Base-by-base conservation (phyloP, 345 rosid species). In the Eucalyptus sp. region DNA sequence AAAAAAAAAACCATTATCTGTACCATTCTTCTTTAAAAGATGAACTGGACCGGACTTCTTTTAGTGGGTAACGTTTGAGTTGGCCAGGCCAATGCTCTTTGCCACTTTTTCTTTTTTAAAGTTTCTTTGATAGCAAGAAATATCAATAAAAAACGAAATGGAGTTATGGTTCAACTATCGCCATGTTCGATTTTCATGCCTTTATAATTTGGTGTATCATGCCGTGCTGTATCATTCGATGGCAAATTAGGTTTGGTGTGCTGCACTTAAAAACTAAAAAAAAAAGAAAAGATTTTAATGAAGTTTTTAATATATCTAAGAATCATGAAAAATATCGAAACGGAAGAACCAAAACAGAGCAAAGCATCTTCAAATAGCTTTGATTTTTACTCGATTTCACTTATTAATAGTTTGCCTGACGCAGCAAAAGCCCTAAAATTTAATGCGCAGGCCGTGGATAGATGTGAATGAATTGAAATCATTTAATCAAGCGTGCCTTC, bases 281-380 rank as follows among this genome's bases (percentile, higher is more conserved):
- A 27, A 33, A 33, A n/a, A n/a, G n/a, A 27, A 5, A 60, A 60
- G 5, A 12, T 5, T 60, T 60, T 2, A 60, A 27, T 0, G 14
- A 60, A 11, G 0, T 27, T 60, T 27, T 60, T 27, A 6, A 6
- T 6, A 60, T 12, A 27, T 60, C 0, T 12, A 3, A 27, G 68
- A 27, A 5, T 60, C 15, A 29, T 27, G 68, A 13, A 27, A 60
- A 60, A 27, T 1, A 12, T 60, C 7, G 2, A 60, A 60, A 27
- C 16, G 2, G 15, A 60, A 60, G 31, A 60, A 60, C 16, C 68
- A 12, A 27, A 60, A 60, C 14, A 12, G 27, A 11, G 13, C 15
- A 25, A 12, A 11, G 31, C 68, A 27, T 60, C 31, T 27, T 60
- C 68, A 60, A 60, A 12, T 27, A 0, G 15, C 8, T 3, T 60